Base-by-base conservation (phyloP, 2,329 filamentous ascomycete genomes). In the Xylaria multiplex region DNA sequence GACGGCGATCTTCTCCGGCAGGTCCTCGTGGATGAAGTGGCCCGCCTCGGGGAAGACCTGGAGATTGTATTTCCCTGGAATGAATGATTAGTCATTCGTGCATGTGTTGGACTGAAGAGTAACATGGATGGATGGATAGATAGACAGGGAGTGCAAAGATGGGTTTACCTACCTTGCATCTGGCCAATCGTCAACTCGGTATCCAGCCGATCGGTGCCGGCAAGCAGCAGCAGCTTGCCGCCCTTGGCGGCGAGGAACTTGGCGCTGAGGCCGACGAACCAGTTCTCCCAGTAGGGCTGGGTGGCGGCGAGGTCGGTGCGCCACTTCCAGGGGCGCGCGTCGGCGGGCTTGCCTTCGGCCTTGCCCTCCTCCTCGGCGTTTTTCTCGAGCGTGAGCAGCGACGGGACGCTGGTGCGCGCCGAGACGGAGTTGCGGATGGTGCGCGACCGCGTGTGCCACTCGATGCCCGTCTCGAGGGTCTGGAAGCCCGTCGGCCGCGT, bases 11-110 rank as follows among this genome's bases (percentile, higher is more conserved):
- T 95, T 96, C 75, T 93, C 91, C 0, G 96, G 94, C 56, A 95
- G 86, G 77, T 99, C 96, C 78, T 99, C 96, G 71, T 99, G 96
- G 62, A 99, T 89, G 75, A 99, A 99, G 78, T 99, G 96, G 0
- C 96, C 96, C 1, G 96, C 93, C 77, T 97, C 93, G 0, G 96
- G 94, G 73, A 98, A 92, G 6, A 99, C 94, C 72, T 97, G 92
- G 52, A 99, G 83, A 64, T 97, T 93, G 76, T 98, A 99, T 84
- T 98, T 98, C 5, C 94, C 91, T 88, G 62, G 32, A 43, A 16
- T 27, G 52, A 32, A 8, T 9, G 35, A 46, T 63, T 27, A 64
- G 63, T 54, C 13, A 45, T 4, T 5, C 2, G 11, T 9, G 11
- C 19, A 46, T 24, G 55, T 32, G 30, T 8, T 13, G 22, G 9